A percentile compares a stretch with the other conserved stretches of the same genome.
These are phyloP conservation scores for Candida coquimbonensis DNA, from an alignment of 805 yeast genomes.

Conservation along the genomic window DNA sequence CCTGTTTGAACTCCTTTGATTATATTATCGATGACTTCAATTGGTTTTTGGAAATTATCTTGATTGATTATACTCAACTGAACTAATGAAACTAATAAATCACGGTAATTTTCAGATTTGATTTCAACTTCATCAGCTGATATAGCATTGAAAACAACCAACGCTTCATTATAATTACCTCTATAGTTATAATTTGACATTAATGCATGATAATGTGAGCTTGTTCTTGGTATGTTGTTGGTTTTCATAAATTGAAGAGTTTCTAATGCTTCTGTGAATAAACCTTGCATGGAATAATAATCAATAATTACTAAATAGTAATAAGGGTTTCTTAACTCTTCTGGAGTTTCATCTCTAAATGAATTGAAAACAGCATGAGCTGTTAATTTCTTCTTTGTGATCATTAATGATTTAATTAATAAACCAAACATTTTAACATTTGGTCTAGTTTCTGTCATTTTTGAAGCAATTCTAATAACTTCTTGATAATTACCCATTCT, in stretches of 20 bases:
- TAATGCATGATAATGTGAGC: conserved; percentile 24
- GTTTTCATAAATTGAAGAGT: conserved; percentile 24
- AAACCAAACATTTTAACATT: conserved; percentile 7
- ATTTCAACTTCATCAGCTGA: conserved; percentile 18
- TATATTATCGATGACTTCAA: conserved; percentile 24
- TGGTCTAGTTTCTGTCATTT: neutral
- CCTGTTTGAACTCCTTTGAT: conserved; percentile 22
- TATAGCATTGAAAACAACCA: conserved; percentile 23
- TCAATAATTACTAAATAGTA: conserved; percentile 3
- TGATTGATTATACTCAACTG: conserved; percentile 22
- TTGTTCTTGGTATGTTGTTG: conserved; percentile 9
- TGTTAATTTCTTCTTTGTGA: neutral
- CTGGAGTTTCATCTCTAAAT: neutral
- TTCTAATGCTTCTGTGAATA: conserved; percentile 25
- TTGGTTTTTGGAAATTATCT: conserved; percentile 24
- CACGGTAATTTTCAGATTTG: conserved; percentile 24
- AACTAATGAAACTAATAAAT: conserved; percentile 26
- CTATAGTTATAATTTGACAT: conserved; percentile 25
- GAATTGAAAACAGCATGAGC: conserved; percentile 10
- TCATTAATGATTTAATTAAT: conserved; percentile 15
- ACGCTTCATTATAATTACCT: conserved; percentile 22
- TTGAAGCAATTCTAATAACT: conserved; percentile 8
- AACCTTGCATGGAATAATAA: conserved; percentile 9
- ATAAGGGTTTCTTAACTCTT: neutral
- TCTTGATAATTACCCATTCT: conserved; percentile 7